A percentile compares a stretch with the other conserved stretches of the same genome.
Evolutionary conservation across 108 stramenopile species (phyloP).

Genomic region (Pseudonitzschia multiseries): DNA sequence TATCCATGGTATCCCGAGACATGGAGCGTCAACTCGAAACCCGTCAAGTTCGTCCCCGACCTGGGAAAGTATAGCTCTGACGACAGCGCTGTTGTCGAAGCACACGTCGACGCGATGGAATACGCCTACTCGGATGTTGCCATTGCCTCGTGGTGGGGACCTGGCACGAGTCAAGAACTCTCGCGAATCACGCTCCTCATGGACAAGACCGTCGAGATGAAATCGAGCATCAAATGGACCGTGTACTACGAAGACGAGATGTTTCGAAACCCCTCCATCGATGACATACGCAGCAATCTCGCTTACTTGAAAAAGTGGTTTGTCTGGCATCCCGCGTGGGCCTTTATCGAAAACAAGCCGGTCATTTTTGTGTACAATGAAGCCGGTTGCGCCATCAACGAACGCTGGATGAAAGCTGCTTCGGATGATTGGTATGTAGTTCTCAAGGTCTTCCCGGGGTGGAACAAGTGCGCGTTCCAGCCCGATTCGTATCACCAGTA

Average conservation of each 20-base stretch:
- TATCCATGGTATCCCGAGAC: slow-evolving; percentile 42
- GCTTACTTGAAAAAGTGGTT: slow-evolving; percentile 37
- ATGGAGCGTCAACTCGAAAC: slow-evolving; percentile 27
- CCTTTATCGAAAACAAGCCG: slow-evolving; percentile 25
- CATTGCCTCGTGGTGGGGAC: slow-evolving; percentile 40
- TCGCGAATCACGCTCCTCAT: slow-evolving; percentile 27
- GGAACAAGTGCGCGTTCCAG: slow-evolving; percentile 20
- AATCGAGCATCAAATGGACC: slow-evolving; percentile 32
- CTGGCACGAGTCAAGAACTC: slow-evolving; percentile 19
- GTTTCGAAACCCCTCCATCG: slow-evolving; percentile 2
- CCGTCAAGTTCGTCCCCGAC: slow-evolving; percentile 15
- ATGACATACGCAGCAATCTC: slow-evolving; percentile 19
- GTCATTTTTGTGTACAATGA: slow-evolving; percentile 34
- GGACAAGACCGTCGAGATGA: slow-evolving; percentile 22
- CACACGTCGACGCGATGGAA: slow-evolving; percentile 32
- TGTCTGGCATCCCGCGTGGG: slow-evolving; percentile 38
- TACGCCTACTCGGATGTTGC: slow-evolving; percentile 30
- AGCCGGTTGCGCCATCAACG: slow-evolving; percentile 21
- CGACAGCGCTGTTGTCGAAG: slow-evolving; percentile 8
- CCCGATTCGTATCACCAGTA: slow-evolving; percentile 39
- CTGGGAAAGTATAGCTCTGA: slow-evolving; percentile 24
- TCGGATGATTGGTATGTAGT: slow-evolving; percentile 36
- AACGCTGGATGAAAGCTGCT: slow-evolving; percentile 32
- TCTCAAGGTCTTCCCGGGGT: slow-evolving; percentile 24
- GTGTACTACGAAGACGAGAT: slow-evolving; percentile 37